A percentile compares a stretch with the other conserved stretches of the same genome.
phyloP scores from a whole-genome alignment of 1,139 yeast species.

The Scheffersomyces titani region DNA sequence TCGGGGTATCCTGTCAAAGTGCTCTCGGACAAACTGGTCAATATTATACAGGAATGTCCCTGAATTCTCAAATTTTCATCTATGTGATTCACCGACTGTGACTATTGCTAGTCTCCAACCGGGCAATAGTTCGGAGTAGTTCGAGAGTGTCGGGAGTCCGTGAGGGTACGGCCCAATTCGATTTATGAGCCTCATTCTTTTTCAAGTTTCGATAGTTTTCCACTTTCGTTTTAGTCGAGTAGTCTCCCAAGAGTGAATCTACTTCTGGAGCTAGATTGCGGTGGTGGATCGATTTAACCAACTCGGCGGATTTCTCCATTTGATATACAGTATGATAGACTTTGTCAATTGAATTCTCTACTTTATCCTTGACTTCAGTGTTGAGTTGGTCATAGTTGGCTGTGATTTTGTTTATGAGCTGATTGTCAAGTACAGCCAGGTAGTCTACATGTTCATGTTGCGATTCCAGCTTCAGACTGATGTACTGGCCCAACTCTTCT shows the following conservation, averaged over 20 bases:
- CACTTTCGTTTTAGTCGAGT: conserved; percentile 7
- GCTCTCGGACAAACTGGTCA: background rate
- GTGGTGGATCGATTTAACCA: conserved; percentile 9
- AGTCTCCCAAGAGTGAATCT: conserved; percentile 9
- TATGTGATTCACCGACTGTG: background rate
- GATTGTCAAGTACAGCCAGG: conserved; percentile 8
- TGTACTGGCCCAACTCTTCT: conserved; percentile 7
- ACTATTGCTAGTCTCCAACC: conserved; percentile 5
- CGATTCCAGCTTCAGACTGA: background rate
- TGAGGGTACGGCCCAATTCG: conserved; percentile 9
- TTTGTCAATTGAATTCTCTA: conserved; percentile 12
- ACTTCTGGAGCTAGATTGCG: conserved; percentile 5
- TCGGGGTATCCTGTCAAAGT: background rate
- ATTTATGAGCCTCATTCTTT: background rate
- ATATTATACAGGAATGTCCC: background rate
- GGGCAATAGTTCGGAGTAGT: conserved; percentile 12
- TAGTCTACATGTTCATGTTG: background rate
- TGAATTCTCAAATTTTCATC: background rate
- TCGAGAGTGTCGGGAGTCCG: conserved; percentile 7
- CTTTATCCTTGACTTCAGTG: conserved; percentile 3
- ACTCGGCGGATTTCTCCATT: conserved; percentile 10
- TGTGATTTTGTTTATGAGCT: conserved; percentile 9
- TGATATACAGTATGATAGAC: conserved; percentile 16
- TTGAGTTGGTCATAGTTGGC: conserved; percentile 9
- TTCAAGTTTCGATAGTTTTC: conserved; percentile 4